These are phyloP conservation scores for Forsythia suspensa DNA, from an alignment of 257 asterid genomes.

Conservation along the genomic window DNA sequence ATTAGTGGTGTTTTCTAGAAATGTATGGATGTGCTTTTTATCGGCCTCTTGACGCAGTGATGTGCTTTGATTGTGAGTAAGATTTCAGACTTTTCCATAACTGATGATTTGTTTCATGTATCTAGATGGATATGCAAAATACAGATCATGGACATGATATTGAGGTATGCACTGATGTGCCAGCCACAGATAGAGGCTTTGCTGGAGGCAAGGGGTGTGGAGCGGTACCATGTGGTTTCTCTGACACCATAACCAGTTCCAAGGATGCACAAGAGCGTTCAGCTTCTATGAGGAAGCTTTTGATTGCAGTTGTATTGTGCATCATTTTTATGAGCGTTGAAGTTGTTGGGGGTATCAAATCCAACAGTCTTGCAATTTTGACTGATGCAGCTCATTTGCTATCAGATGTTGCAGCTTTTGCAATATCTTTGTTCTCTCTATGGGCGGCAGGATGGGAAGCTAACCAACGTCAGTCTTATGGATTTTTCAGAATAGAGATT, in stretches of 20 bases:
- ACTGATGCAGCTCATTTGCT: constrained; percentile 89
- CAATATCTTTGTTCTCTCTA: constrained; percentile 78
- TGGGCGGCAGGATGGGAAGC: constrained; percentile 99
- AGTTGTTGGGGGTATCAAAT: constrained; percentile 79
- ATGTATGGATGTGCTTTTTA: background rate
- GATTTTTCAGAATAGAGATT: constrained; percentile 82
- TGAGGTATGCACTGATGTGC: constrained; percentile 47
- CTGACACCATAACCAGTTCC: constrained; percentile 58
- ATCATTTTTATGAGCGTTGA: constrained; percentile 77
- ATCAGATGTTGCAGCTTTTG: constrained; percentile 92
- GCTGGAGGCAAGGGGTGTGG: constrained; percentile 61
- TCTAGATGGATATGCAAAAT: constrained; percentile 62
- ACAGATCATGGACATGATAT: constrained; percentile 48
- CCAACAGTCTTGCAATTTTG: constrained; percentile 83
- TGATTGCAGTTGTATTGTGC: constrained; percentile 65
- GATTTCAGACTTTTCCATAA: background rate
- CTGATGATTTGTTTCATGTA: background rate
- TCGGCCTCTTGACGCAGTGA: background rate
- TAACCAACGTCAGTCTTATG: constrained; percentile 88
- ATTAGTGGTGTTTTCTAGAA: background rate
- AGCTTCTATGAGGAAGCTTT: constrained; percentile 69
- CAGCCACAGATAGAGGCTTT: constrained; percentile 36
- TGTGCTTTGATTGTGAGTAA: background rate
- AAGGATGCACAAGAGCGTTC: constrained; percentile 73
- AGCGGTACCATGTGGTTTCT: constrained; percentile 75